Evolutionary conservation across 1,284 basidiomycete genomes (phyloP).

Genomic region (Grifola frondosa): DNA sequence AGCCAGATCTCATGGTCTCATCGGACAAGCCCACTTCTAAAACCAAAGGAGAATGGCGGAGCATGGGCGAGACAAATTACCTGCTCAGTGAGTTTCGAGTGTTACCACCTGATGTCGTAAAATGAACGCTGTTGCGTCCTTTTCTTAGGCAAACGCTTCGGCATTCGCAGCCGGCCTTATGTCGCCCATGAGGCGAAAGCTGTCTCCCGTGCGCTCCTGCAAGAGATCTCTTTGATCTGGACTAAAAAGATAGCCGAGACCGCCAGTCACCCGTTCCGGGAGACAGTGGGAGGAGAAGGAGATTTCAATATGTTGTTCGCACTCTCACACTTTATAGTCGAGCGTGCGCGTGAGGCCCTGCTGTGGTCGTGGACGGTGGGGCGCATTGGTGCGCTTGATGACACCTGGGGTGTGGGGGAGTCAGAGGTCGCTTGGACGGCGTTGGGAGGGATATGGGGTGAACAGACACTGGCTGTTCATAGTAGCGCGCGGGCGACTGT

Average conservation of each 20-base stretch:
- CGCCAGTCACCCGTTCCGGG: slow-evolving; percentile 36
- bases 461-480: slow-evolving; percentile 10
- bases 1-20: slow-evolving; percentile 24
- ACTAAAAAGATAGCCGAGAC: slow-evolving; percentile 28
- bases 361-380: slow-evolving; percentile 43
- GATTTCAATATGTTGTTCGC: slow-evolving; percentile 37
- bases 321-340: slow-evolving; percentile 37
- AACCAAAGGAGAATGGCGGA: slow-evolving; percentile 34
- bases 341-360: slow-evolving; percentile 41
- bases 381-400: slow-evolving; percentile 29
- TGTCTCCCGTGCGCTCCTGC: slow-evolving; percentile 32
- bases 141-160: slow-evolving; percentile 35
- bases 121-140: no score
- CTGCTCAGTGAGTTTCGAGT: slow-evolving; percentile 22
- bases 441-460: slow-evolving; percentile 27
- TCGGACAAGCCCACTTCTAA: slow-evolving; percentile 20
- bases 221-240: slow-evolving; percentile 32
- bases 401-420: slow-evolving; percentile 28
- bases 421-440: slow-evolving; percentile 35
- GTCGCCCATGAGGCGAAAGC: slow-evolving; percentile 39
- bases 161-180: slow-evolving; percentile 37
- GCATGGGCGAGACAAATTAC: slow-evolving; percentile 30
- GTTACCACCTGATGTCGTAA: no score
- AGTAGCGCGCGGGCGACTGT: slow-evolving; percentile 20
- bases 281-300: slow-evolving; percentile 28